Evolutionary conservation across 306 rosid species (phyloP), one percentile per base, ranked within the genome.

Genomic region (Bauhinia variegata): DNA sequence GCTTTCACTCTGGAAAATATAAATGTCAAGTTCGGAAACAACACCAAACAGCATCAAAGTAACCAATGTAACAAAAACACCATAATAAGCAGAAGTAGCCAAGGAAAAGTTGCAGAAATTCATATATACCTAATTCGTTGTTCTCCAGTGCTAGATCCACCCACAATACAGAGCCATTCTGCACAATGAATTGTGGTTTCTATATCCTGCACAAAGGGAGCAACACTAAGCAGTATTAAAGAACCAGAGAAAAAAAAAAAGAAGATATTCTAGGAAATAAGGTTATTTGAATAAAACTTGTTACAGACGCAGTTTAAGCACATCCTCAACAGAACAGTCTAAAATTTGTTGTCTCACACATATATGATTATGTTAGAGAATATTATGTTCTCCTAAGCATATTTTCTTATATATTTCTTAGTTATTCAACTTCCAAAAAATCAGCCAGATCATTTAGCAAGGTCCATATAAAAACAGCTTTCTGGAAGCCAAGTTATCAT

Each of bases 111-210:
- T 54, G 33, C 30, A 43, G 44, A 42, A 48, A 67, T 57, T 51
- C 47, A 30, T 54, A 63, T 33, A 69, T 81, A 93, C 99, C 99
- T 90, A 74, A 82, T 71, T 68, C 99, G 79, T 68, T 84, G 97
- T 58, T 93, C 95, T 71, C 99, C 90, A 2, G 95, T 88, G 84
- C 92, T 89, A 49, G 99, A 88, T 72, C 99, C 99, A 78, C 99
- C 99, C 61, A 93, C 92, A 78, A 93, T 83, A 48, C 89, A 90
- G 69, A 93, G 97, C 99, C 99, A 93, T 81, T 93, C 99, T 75
- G 97, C 97, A 90, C 97, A 93, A 90, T 93, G 99, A 90, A 93
- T 90, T 67, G 99, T 86, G 70, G 96, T 91, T 85, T 93, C 99
- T 88, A 88, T 82, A 84, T 93, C 99, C 99, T 93, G 88, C 74